Conservation (phyloP, 116 monocot species). For the Iris pallida region DNA sequence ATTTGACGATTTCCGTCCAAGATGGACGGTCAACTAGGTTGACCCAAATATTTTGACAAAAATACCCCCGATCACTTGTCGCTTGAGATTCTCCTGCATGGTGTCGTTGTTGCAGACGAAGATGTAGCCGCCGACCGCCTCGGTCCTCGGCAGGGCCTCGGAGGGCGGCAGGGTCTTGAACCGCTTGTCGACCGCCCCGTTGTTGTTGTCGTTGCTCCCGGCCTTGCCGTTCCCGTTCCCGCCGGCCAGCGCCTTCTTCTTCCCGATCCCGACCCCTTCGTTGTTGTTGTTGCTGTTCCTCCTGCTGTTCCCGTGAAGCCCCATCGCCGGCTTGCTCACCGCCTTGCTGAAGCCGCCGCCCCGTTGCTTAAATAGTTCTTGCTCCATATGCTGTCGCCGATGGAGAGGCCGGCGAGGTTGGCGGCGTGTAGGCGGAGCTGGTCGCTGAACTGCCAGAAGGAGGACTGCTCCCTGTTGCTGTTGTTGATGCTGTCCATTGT, state of each 20-base stretch:
- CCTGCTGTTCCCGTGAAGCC: background rate
- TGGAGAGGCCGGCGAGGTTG: constrained; percentile 35
- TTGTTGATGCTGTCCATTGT: background rate
- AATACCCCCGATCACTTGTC: too few species aligned
- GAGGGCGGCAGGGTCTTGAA: constrained; percentile 58
- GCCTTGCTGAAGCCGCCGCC: constrained; percentile 28
- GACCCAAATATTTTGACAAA: too few species aligned
- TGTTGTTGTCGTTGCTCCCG: constrained; percentile 14
- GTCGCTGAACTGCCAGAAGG: constrained; percentile 28
- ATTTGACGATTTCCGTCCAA: too few species aligned
- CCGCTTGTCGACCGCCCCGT: constrained; percentile 27
- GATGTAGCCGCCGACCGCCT: constrained; percentile 54
- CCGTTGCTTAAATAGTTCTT: background rate
- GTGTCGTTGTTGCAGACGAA: constrained; percentile 68
- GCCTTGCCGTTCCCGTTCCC: background rate
- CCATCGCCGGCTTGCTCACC: constrained; percentile 9
- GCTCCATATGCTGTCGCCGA: constrained; percentile 50
- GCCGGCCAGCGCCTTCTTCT: constrained; percentile 20
- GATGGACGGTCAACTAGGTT: too few species aligned
- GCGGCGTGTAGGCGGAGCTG: constrained; percentile 39
- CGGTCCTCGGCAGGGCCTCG: constrained; percentile 45
- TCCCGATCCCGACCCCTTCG: constrained; percentile 15
- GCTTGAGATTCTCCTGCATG: constrained; percentile 61
- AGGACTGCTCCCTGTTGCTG: constrained; percentile 7
- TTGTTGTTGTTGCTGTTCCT: constrained; percentile 13